These are phyloP conservation scores for Xenoacremonium recifei DNA, from an alignment of 2,329 filamentous ascomycete genomes.

Conservation along the genomic window DNA sequence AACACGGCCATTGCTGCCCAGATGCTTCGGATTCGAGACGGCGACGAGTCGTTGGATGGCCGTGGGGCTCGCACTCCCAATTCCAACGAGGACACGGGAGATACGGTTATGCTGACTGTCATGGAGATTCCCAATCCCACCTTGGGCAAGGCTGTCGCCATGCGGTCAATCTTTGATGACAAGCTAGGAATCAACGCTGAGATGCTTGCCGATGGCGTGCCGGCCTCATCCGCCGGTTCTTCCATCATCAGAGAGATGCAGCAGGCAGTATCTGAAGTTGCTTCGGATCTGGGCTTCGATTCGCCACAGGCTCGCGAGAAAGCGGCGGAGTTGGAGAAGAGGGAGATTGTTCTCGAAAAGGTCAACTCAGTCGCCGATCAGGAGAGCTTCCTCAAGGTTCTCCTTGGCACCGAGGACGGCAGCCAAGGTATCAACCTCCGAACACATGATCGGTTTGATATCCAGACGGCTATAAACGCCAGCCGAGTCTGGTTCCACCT, in stretches of 20 bases:
- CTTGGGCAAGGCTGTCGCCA: slow-evolving; percentile 82
- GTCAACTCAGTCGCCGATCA: slow-evolving; percentile 78
- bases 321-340: slow-evolving; percentile 76
- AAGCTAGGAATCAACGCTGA: slow-evolving; percentile 89
- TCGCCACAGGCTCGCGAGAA: slow-evolving; percentile 66
- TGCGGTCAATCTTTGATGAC: slow-evolving; percentile 92
- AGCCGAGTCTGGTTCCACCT: slow-evolving; percentile 96
- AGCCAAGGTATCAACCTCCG: slow-evolving; percentile 83
- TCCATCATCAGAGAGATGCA: slow-evolving; percentile 88
- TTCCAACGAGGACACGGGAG: slow-evolving; percentile 68
- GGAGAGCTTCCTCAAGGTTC: slow-evolving; percentile 76
- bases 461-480: slow-evolving; percentile 70
- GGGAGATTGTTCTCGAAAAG: slow-evolving; percentile 82
- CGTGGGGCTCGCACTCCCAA: slow-evolving; percentile 61
- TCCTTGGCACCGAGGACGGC: slow-evolving; percentile 76
- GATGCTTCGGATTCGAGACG: slow-evolving; percentile 63
- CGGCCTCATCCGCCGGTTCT: slow-evolving; percentile 69
- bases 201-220: slow-evolving; percentile 93
- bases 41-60: slow-evolving; percentile 66
- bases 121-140: slow-evolving; percentile 79
- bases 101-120: slow-evolving; percentile 86
- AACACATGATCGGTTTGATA: slow-evolving; percentile 73
- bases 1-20: slow-evolving; percentile 81
- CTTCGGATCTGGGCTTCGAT: slow-evolving; percentile 75
- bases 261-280: slow-evolving; percentile 72